Conservation (phyloP, 1,139 yeast species). For the Saccharomycopsis hybrid region DNA sequence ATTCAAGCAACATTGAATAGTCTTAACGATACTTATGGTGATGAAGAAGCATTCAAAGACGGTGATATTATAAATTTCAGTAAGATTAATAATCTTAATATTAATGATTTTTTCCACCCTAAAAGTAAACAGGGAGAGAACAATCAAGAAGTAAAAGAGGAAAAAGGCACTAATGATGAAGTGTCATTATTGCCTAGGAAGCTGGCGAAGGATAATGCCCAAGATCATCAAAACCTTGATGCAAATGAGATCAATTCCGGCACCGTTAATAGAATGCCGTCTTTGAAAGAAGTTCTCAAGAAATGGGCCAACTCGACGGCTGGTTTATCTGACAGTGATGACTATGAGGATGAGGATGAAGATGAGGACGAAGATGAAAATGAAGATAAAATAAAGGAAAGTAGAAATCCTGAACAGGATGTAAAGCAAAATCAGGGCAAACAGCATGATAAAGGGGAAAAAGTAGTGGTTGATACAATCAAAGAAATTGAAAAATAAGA, state of each 20-base stretch:
- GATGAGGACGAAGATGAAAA: constrained; percentile 20
- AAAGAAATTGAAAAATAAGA: background rate
- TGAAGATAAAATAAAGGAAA: constrained; percentile 4
- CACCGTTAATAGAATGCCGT: constrained; percentile 6
- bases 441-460: background rate
- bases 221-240: constrained; percentile 1
- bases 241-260: background rate
- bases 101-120: constrained; percentile 11
- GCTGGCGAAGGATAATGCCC: no score
- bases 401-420: no score
- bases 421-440: background rate
- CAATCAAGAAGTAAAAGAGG: background rate
- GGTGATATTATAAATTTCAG: constrained; percentile 15
- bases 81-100: constrained; percentile 7
- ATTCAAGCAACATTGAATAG: constrained; percentile 13
- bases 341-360: constrained; percentile 17
- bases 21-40: constrained; percentile 5
- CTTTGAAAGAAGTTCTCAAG: constrained; percentile 15
- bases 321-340: constrained; percentile 20
- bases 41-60: constrained; percentile 16
- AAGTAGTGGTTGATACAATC: background rate
- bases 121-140: background rate
- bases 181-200: no score
- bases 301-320: constrained; percentile 21
- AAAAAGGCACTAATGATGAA: background rate